Percentiles rank a stretch among this genome's conserved stretches.
Conservation (phyloP, 352 stramenopile species). For the Phytophthora sp. region DNA sequence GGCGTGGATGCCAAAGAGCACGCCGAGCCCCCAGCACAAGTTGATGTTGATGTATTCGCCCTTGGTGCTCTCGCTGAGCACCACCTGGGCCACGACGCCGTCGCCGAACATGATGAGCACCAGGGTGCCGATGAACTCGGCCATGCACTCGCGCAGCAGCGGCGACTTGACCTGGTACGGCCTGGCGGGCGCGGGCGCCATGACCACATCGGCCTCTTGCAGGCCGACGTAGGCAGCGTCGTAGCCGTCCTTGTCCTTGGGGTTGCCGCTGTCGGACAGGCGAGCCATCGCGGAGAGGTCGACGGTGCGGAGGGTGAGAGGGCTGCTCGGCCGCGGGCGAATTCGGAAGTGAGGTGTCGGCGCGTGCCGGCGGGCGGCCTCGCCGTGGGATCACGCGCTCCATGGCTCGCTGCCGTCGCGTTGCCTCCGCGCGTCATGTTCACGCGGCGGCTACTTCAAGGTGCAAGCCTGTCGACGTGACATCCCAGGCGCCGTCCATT, state of each 20-base stretch:
- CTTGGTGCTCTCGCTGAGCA: slow-evolving; percentile 47
- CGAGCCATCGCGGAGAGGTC: slow-evolving; percentile 14
- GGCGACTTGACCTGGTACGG: slow-evolving; percentile 44
- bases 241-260: slow-evolving; percentile 36
- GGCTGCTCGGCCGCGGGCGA: slow-evolving; percentile 8
- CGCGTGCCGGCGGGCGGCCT: not conserved
- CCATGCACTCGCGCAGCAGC: slow-evolving; percentile 59
- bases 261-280: slow-evolving; percentile 28
- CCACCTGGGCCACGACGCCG: slow-evolving; percentile 65
- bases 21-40: slow-evolving; percentile 60
- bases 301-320: not conserved
- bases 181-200: slow-evolving; percentile 17
- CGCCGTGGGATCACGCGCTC: slow-evolving; percentile 20
- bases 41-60: slow-evolving; percentile 67
- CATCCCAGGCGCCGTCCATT: slow-evolving; percentile 1
- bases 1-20: slow-evolving; percentile 68
- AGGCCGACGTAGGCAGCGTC: slow-evolving; percentile 34
- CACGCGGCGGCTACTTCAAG: slow-evolving; percentile 26
- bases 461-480: slow-evolving; percentile 23
- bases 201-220: slow-evolving; percentile 30
- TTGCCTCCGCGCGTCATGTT: slow-evolving; percentile 18
- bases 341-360: slow-evolving; percentile 20
- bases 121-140: slow-evolving; percentile 67
- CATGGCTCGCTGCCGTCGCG: slow-evolving; percentile 12
- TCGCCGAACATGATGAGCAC: slow-evolving; percentile 67